These are phyloP conservation scores for Tulasnella sp. DNA, from an alignment of 768 basidiomycete species.

Conservation along the genomic window DNA sequence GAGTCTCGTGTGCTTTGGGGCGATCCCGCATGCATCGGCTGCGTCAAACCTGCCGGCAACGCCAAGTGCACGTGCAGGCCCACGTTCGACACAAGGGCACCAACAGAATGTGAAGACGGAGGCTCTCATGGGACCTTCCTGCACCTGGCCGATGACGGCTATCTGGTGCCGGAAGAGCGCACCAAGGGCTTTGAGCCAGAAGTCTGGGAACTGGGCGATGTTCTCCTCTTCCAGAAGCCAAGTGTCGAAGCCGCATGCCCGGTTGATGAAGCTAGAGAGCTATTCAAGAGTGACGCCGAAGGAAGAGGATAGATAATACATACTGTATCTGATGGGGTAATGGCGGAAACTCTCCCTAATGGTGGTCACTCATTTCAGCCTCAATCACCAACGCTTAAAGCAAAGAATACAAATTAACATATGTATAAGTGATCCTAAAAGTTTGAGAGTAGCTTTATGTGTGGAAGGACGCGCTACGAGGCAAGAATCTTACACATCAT, in stretches of 20 bases:
- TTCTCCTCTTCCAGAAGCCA: slow-evolving; percentile 73
- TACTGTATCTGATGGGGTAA: slow-evolving; percentile 75
- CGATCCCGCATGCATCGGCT: slow-evolving; percentile 22
- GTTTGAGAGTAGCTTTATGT: too few relatives aligned
- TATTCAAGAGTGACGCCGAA: slow-evolving; percentile 71
- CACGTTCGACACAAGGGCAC: too few relatives aligned
- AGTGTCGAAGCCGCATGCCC: slow-evolving; percentile 89
- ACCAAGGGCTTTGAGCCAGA: slow-evolving; percentile 94
- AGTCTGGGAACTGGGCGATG: slow-evolving; percentile 54
- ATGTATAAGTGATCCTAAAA: too few relatives aligned
- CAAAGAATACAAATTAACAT: too few relatives aligned
- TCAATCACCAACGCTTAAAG: too few relatives aligned
- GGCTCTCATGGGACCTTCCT: too few relatives aligned
- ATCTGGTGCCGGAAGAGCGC: slow-evolving; percentile 92
- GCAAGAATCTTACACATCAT: too few relatives aligned
- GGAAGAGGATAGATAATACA: slow-evolving; percentile 71
- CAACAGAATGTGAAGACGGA: too few relatives aligned
- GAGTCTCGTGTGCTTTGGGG: slow-evolving; percentile 68
- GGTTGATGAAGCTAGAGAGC: slow-evolving; percentile 88
- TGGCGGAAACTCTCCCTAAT: too few relatives aligned
- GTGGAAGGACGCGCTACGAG: too few relatives aligned
- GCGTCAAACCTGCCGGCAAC: slow-evolving; percentile 14
- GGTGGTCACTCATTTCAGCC: too few relatives aligned
- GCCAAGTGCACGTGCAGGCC: too few relatives aligned
- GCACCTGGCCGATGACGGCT: slow-evolving; percentile 70